phyloP scores from a whole-genome alignment of 768 basidiomycete genomes.

The Boletales sp. region DNA sequence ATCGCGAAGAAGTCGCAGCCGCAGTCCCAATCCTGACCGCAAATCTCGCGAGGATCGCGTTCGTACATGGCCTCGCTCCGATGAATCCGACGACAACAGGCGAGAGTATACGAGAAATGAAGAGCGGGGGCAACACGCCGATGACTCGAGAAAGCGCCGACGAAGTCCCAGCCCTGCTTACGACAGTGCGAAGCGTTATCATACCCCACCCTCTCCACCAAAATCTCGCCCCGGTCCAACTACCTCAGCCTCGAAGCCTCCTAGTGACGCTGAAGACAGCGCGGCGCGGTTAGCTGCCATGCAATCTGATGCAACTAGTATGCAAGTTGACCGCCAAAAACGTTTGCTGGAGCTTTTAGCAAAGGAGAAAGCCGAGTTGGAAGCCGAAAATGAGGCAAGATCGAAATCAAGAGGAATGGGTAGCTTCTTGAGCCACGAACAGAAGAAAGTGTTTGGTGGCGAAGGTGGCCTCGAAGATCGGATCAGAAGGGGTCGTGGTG shows the following conservation, averaged over 20 bases:
- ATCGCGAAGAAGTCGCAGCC: conserved; percentile 27
- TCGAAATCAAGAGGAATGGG: conserved; percentile 76
- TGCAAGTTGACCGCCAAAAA: conserved; percentile 68
- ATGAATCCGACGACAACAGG: conserved; percentile 47
- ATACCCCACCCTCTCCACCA: conserved; percentile 38
- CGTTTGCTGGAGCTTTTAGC: conserved; percentile 65
- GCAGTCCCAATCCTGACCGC: conserved; percentile 25
- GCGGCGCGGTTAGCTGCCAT: conserved; percentile 89
- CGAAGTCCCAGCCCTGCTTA: conserved; percentile 34
- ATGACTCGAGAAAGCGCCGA: conserved; percentile 37
- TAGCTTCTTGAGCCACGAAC: conserved; percentile 75
- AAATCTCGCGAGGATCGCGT: conserved; percentile 21
- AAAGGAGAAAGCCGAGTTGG: conserved; percentile 76
- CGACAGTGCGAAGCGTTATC: conserved; percentile 45
- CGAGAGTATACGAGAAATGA: conserved; percentile 27
- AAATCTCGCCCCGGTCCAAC: conserved; percentile 18
- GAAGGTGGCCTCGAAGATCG: conserved; percentile 75
- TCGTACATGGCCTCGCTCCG: conserved; percentile 46
- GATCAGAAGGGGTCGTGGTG: conserved; percentile 67
- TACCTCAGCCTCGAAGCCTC: conserved; percentile 8
- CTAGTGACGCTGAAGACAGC: conserved; percentile 48
- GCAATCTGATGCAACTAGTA: conserved; percentile 64
- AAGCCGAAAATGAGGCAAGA: conserved; percentile 64
- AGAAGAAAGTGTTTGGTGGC: conserved; percentile 82
- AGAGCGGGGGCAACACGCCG: conserved; percentile 20